These are phyloP conservation scores for Melastoma candidum DNA, from an alignment of 441 rosid species.

Conservation along the genomic window DNA sequence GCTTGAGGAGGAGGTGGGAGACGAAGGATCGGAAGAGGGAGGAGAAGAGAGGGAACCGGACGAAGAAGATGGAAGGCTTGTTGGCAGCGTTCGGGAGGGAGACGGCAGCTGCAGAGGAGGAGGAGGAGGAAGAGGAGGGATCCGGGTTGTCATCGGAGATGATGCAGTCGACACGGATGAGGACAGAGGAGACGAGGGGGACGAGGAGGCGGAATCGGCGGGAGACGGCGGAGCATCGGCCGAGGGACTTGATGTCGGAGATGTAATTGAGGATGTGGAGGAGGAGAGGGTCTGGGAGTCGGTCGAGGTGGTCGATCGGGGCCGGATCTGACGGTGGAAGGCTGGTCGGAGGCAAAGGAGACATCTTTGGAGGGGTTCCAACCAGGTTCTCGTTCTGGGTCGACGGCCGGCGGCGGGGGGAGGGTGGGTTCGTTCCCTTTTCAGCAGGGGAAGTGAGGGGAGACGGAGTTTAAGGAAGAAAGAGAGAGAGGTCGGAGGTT, in stretches of 20 bases:
- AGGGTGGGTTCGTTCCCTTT: too few relatives aligned
- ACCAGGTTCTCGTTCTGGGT: too few relatives aligned
- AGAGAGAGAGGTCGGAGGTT: too few relatives aligned
- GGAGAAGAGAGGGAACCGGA: conserved; percentile 5
- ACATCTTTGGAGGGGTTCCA: too few relatives aligned
- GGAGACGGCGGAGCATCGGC: conserved; percentile 15
- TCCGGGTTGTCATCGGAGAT: conserved; percentile 4
- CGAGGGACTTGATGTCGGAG: conserved; percentile 14
- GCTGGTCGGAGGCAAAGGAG: too few relatives aligned
- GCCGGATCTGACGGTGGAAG: too few relatives aligned
- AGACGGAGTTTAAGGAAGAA: too few relatives aligned
- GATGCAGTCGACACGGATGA: conserved; percentile 15
- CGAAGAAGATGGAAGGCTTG: conserved; percentile 3
- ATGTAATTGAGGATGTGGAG: conserved; percentile 14
- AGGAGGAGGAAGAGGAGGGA: conserved; percentile 2
- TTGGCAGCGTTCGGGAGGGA: too few relatives aligned
- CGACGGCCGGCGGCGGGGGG: too few relatives aligned
- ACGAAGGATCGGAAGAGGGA: conserved; percentile 9
- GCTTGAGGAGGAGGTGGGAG: neutral
- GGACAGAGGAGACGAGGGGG: conserved; percentile 7
- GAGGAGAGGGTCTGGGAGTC: conserved; percentile 11
- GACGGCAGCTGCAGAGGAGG: too few relatives aligned
- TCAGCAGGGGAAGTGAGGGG: too few relatives aligned
- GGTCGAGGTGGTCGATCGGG: conserved; percentile 12
- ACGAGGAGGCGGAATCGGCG: conserved; percentile 16